Base-by-base conservation (phyloP, 352 stramenopile species). In the Halophytophthora batemanensis region DNA sequence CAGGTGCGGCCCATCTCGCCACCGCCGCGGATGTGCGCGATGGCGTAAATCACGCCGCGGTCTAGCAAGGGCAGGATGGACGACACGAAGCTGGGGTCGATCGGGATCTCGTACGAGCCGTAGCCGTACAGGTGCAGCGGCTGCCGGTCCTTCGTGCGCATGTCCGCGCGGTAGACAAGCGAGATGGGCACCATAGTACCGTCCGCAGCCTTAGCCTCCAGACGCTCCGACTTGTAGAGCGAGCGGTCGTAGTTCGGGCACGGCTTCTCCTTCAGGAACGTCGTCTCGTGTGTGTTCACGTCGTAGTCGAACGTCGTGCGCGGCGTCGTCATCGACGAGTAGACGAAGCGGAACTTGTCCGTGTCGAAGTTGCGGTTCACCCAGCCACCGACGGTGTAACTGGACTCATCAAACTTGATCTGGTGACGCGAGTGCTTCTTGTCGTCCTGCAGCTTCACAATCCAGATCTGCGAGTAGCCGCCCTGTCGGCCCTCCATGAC, bases 1-100 rank as follows among this genome's bases (percentile, higher is more conserved):
- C 97, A 99, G 25, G 86, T 87, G 39, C 95, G 77, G n/a, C 97
- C 97, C 78, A 98, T 98, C 71, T 99, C 96, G 48, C 93, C 95
- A 52, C 96, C 96, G 39, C 96, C 96, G 50, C 97, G 81, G 55
- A 99, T 95, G 77, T 99, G 97, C 40, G 96, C 96, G 47, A 99
- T 96, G 1, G 83, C 96, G 66, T 98, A 99, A 36, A 98, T 87
- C 23, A 99, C 85, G 40, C 96, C 96, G 42, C 96, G 79, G 67
- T 99, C 94, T 23, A 99, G 71, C 37, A 99, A 57, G 23, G 96
- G 78, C 13, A 99, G 61, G 42, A 93, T 87, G n/a, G 86, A 92
- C 8, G 78, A 62, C 25, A 85, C 64, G 61, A 99, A 99, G 45
- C 76, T 88, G 19, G 95, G 82, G 19, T 99, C 96, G 15, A 97